Conservation (phyloP, 331 rosid genomes). For the Quercus lobata region DNA sequence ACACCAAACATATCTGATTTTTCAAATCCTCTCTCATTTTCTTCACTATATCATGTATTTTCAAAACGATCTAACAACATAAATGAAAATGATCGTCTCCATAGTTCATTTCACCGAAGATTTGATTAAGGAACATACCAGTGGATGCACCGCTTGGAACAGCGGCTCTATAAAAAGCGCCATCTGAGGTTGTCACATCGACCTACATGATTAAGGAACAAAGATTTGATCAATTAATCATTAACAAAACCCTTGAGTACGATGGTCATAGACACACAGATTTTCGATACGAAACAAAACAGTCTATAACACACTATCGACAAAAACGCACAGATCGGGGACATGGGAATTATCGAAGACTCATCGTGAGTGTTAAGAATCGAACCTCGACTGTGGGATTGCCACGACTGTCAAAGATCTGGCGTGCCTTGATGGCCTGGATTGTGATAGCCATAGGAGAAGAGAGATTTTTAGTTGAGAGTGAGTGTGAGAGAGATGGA, state of each 20-base stretch:
- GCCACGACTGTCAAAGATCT: constrained; percentile 98
- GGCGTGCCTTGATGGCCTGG: constrained; percentile 54
- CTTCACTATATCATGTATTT: too few species aligned
- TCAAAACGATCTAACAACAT: too few species aligned
- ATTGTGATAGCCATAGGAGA: constrained; percentile 53
- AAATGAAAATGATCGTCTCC: too few species aligned
- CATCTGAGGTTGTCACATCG: constrained; percentile 53
- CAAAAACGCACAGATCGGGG: constrained; percentile 3
- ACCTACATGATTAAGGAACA: constrained; percentile 31
- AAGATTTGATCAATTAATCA: too few species aligned
- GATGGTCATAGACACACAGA: neutral
- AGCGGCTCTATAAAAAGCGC: constrained; percentile 77
- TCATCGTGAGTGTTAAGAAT: neutral
- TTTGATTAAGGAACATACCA: constrained; percentile 39
- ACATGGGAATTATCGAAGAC: constrained; percentile 9
- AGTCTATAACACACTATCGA: too few species aligned
- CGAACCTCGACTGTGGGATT: constrained; percentile 94
- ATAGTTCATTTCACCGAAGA: too few species aligned
- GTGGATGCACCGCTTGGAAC: constrained; percentile 99
- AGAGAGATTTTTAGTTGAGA: constrained; percentile 15
- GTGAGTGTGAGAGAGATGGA: neutral
- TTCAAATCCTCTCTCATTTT: neutral
- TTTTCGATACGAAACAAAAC: neutral
- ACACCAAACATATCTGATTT: neutral
- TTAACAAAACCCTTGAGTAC: too few species aligned